Conservation (phyloP, 1,284 basidiomycete species). For the Irpex sp. region DNA sequence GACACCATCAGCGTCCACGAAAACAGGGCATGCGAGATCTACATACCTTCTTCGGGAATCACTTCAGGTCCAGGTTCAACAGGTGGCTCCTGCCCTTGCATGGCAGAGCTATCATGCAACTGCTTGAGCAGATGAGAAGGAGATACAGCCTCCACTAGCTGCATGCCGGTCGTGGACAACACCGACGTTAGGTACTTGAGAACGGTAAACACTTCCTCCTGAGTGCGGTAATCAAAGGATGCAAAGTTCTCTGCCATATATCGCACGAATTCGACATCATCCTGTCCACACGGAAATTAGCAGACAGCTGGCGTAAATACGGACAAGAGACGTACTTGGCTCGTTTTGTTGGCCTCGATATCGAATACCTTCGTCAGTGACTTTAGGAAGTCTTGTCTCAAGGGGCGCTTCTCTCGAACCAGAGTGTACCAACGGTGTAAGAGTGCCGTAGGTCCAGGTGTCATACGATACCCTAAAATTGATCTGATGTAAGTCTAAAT, state of each 20-base stretch:
- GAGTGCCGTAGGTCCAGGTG: conserved; percentile 58
- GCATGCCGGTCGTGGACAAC: conserved; percentile 82
- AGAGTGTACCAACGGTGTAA: conserved; percentile 89
- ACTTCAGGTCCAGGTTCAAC: background rate
- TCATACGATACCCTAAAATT: conserved; percentile 56
- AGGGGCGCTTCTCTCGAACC: conserved; percentile 81
- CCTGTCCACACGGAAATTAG: conserved; percentile 32
- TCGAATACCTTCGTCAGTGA: conserved; percentile 80
- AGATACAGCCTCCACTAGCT: conserved; percentile 64
- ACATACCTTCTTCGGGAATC: conserved; percentile 3
- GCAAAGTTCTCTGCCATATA: conserved; percentile 96
- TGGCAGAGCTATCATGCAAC: conserved; percentile 34
- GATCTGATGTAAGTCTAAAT: background rate
- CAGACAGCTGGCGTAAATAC: conserved; percentile 1
- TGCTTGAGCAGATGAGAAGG: conserved; percentile 65
- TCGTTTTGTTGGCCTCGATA: conserved; percentile 43
- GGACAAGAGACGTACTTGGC: conserved; percentile 33
- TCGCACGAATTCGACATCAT: conserved; percentile 77
- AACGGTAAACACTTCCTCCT: conserved; percentile 87
- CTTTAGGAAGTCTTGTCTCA: conserved; percentile 83
- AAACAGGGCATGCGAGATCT: background rate
- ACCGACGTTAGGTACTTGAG: conserved; percentile 77
- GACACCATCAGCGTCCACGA: conserved; percentile 6
- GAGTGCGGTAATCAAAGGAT: conserved; percentile 88
- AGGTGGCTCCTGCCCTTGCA: background rate